Evolutionary conservation across 306 rosid genomes (phyloP).

Genomic region (Citrullus amarus): DNA sequence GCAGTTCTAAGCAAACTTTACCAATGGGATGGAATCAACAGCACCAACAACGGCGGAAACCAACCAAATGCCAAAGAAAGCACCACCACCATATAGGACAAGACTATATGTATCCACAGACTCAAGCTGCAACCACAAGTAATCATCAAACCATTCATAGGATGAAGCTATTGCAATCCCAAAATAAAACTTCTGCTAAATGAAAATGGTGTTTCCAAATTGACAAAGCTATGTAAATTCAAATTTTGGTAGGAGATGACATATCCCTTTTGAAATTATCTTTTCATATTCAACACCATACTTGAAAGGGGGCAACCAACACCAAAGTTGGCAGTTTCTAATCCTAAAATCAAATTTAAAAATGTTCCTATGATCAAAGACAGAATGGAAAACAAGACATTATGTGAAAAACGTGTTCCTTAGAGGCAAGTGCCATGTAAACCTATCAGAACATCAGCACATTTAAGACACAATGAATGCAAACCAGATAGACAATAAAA

Average conservation of each 20-base stretch:
- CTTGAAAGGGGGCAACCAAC: too few species aligned
- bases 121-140: conserved; percentile 36
- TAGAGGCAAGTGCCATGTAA: not conserved
- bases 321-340: too few species aligned
- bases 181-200: not conserved
- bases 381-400: not conserved
- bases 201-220: not conserved
- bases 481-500: not conserved
- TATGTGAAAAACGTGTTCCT: not conserved
- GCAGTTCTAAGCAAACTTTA: not conserved
- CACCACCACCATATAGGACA: conserved; percentile 41
- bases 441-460: not conserved
- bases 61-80: conserved; percentile 46
- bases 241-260: not conserved
- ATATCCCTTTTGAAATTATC: not conserved
- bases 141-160: not conserved
- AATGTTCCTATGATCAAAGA: not conserved
- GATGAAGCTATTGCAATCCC: not conserved
- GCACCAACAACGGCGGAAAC: conserved; percentile 62
- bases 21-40: conserved; percentile 82
- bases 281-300: too few species aligned
- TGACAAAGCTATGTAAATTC: not conserved
- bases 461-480: not conserved
- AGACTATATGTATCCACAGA: conserved; percentile 22
- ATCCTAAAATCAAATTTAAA: too few species aligned